Conservation (phyloP, 495 filamentous ascomycete genomes). For the Letharia lupina region DNA sequence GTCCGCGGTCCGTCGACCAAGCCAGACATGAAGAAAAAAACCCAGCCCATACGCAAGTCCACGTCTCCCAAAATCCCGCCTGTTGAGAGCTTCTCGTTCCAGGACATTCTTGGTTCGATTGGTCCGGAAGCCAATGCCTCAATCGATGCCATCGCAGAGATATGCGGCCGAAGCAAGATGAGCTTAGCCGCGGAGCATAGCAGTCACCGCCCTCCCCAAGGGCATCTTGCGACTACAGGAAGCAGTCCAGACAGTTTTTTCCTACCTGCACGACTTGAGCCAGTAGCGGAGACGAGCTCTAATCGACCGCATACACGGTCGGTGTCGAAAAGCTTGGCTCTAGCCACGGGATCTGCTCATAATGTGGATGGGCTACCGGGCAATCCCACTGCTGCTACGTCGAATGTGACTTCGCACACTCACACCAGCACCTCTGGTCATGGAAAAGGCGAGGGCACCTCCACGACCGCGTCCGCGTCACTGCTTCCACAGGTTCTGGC, state of each 20-base stretch:
- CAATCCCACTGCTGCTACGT: conserved; percentile 17
- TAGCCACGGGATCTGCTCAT: conserved; percentile 5
- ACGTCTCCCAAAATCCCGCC: conserved; percentile 12
- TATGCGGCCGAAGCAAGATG: conserved; percentile 52
- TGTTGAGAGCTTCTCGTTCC: conserved; percentile 44
- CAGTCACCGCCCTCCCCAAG: conserved; percentile 54
- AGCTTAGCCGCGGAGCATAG: conserved; percentile 57
- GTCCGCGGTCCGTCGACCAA: conserved; percentile 13
- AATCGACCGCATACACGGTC: conserved; percentile 11
- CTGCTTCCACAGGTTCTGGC: conserved; percentile 18
- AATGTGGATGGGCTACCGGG: not conserved
- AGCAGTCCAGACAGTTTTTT: conserved; percentile 10
- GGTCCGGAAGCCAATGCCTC: conserved; percentile 49
- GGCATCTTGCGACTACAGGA: conserved; percentile 36
- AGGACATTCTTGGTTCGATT: conserved; percentile 50
- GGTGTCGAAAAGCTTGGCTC: conserved; percentile 11
- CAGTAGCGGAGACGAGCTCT: conserved; percentile 19
- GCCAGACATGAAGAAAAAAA: conserved; percentile 15
- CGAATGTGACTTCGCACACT: conserved; percentile 11
- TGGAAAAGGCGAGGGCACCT: not conserved
- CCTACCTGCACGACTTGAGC: conserved; percentile 13
- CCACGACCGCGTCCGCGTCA: not conserved
- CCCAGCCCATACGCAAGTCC: conserved; percentile 8
- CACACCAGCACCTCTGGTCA: conserved; percentile 3
- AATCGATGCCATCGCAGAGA: conserved; percentile 55